Conservation (phyloP, 768 basidiomycete genomes). For the Leccinum incarnatum region DNA sequence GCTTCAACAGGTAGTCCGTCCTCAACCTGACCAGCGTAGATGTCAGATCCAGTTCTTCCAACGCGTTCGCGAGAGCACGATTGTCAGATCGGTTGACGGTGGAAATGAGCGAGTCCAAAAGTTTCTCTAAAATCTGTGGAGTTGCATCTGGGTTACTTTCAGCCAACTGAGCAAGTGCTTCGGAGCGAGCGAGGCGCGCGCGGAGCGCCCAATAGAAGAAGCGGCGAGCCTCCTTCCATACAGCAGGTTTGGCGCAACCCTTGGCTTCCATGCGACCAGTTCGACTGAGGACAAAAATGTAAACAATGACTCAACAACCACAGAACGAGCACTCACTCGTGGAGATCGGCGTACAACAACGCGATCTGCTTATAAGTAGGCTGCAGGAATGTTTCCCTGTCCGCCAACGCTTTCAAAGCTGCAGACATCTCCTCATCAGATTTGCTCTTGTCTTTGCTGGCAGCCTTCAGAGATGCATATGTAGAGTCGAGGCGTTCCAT, state of each 20-base stretch:
- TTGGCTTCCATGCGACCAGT: slow-evolving; percentile 97
- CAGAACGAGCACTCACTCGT: slow-evolving; percentile 65
- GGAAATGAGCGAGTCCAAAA: slow-evolving; percentile 62
- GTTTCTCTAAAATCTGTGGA: slow-evolving; percentile 59
- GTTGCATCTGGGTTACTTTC: slow-evolving; percentile 72
- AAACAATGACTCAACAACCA: background rate
- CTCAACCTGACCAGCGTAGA: slow-evolving; percentile 62
- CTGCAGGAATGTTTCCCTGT: slow-evolving; percentile 75
- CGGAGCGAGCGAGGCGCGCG: slow-evolving; percentile 70
- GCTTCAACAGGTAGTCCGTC: slow-evolving; percentile 64
- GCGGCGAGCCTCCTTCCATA: slow-evolving; percentile 87
- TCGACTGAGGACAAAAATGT: slow-evolving; percentile 52
- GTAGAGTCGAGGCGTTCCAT: slow-evolving; percentile 93
- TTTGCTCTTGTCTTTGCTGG: slow-evolving; percentile 72
- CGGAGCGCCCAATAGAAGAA: slow-evolving; percentile 94
- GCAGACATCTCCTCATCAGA: slow-evolving; percentile 70
- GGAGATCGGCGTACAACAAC: slow-evolving; percentile 91
- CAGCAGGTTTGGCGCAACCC: slow-evolving; percentile 82
- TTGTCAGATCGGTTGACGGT: slow-evolving; percentile 52
- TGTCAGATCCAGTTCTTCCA: slow-evolving; percentile 71
- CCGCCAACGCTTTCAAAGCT: slow-evolving; percentile 64
- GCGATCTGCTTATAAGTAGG: slow-evolving; percentile 95
- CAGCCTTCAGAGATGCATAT: slow-evolving; percentile 78
- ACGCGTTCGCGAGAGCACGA: slow-evolving; percentile 55
- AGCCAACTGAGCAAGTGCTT: slow-evolving; percentile 58